phyloP scores from a whole-genome alignment of 305 asterid species.

The Fraxinus albicans region DNA sequence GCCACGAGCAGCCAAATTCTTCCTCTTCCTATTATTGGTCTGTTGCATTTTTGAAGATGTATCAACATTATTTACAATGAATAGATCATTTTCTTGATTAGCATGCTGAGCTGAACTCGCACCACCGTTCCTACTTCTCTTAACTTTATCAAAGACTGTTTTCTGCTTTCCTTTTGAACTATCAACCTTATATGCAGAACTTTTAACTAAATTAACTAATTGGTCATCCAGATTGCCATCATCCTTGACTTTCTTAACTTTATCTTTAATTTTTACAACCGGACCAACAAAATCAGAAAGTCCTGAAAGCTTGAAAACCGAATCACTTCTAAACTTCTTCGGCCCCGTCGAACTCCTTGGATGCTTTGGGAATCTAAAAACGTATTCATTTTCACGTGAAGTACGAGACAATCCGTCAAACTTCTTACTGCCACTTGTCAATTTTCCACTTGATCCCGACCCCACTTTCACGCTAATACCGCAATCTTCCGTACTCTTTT shows the following conservation, averaged over 20 bases:
- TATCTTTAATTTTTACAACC: slow-evolving; percentile 36
- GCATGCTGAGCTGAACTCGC: slow-evolving; percentile 36
- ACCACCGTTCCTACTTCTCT: slow-evolving; percentile 31
- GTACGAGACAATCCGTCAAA: slow-evolving; percentile 50
- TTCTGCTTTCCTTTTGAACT: slow-evolving; percentile 40
- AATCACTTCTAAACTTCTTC: slow-evolving; percentile 44
- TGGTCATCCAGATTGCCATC: slow-evolving; percentile 39
- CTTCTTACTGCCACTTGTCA: slow-evolving; percentile 33
- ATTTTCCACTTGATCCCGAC: slow-evolving; percentile 33
- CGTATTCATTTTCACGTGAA: slow-evolving; percentile 53
- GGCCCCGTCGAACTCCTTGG: slow-evolving; percentile 72
- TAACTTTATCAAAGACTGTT: slow-evolving; percentile 35
- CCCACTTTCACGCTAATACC: slow-evolving; percentile 34
- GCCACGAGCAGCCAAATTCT: slow-evolving; percentile 33
- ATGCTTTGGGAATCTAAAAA: slow-evolving; percentile 73
- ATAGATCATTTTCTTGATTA: slow-evolving; percentile 34
- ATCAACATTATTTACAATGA: slow-evolving; percentile 37
- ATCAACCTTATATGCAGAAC: slow-evolving; percentile 35
- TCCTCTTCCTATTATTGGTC: slow-evolving; percentile 50
- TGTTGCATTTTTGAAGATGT: slow-evolving; percentile 39
- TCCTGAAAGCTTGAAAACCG: slow-evolving; percentile 32
- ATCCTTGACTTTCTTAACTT: slow-evolving; percentile 37
- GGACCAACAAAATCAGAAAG: slow-evolving; percentile 38
- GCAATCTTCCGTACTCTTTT: background rate
- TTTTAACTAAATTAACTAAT: slow-evolving; percentile 28